These are phyloP conservation scores for Auricularia sp. DNA, from an alignment of 768 basidiomycete genomes.

Conservation along the genomic window DNA sequence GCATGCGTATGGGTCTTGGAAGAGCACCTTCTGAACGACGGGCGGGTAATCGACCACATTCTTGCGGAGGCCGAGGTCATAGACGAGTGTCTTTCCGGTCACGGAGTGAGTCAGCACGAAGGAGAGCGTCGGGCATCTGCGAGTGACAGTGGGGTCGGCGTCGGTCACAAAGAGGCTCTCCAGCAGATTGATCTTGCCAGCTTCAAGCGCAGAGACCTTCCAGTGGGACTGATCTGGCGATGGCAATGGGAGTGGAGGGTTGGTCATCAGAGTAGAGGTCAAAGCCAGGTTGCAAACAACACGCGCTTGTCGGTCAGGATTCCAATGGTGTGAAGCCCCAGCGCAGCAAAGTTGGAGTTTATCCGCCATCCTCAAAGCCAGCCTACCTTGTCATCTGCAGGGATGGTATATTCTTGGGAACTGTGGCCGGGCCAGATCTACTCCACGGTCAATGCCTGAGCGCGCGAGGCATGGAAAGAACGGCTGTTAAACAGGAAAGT, in stretches of 20 bases:
- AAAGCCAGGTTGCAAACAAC: no score
- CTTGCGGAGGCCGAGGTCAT: conserved; percentile 11
- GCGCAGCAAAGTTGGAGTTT: no score
- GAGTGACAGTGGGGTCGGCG: conserved; percentile 6
- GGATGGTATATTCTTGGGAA: no score
- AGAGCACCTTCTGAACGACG: not conserved
- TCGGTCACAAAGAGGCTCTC: conserved; percentile 15
- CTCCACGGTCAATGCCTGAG: no score
- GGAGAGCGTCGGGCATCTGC: conserved; percentile 6
- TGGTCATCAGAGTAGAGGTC: not conserved
- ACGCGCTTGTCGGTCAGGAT: no score
- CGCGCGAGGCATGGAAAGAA: no score
- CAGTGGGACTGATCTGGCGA: conserved; percentile 22
- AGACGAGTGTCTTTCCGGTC: conserved; percentile 4
- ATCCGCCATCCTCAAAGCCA: no score
- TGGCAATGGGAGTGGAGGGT: not conserved
- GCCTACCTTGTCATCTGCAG: no score
- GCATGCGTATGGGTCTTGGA: not conserved
- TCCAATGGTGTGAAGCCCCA: no score
- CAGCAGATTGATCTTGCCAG: conserved; percentile 32
- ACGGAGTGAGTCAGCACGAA: conserved; percentile 11
- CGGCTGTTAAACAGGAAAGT: no score
- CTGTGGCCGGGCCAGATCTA: no score
- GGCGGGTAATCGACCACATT: not conserved
- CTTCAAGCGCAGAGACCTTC: conserved; percentile 45